These are phyloP conservation scores for Lophiotrema nucula DNA, from an alignment of 495 filamentous ascomycete species.

Conservation along the genomic window DNA sequence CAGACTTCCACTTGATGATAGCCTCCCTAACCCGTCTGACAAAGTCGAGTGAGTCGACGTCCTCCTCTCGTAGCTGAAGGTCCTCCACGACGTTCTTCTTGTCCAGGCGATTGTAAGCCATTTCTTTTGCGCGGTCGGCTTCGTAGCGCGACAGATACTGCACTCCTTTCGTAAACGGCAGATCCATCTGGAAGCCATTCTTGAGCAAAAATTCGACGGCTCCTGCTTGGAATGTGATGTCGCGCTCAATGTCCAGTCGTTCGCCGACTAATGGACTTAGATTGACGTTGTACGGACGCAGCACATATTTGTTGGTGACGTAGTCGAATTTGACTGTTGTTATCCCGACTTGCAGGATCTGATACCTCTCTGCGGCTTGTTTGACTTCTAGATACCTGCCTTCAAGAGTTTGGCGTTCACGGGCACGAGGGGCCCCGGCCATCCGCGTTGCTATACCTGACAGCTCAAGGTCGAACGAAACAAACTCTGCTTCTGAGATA, in stretches of 20 bases:
- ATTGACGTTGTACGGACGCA: slow-evolving; percentile 68
- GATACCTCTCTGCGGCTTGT: slow-evolving; percentile 65
- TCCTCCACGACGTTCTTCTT: slow-evolving; percentile 44
- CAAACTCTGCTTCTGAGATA: slow-evolving; percentile 62
- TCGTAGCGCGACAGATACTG: slow-evolving; percentile 70
- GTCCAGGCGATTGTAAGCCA: slow-evolving; percentile 39
- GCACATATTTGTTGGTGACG: slow-evolving; percentile 54
- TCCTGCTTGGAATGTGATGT: slow-evolving; percentile 53
- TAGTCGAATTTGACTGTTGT: slow-evolving; percentile 61
- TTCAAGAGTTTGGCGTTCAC: slow-evolving; percentile 48
- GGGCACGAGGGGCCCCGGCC: slow-evolving; percentile 13
- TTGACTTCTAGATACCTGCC: slow-evolving; percentile 66
- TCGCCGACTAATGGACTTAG: slow-evolving; percentile 55
- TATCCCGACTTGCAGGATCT: slow-evolving; percentile 74
- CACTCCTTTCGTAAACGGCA: slow-evolving; percentile 58
- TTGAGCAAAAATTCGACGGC: slow-evolving; percentile 63
- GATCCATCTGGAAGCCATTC: slow-evolving; percentile 62
- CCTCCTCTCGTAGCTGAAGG: slow-evolving; percentile 53
- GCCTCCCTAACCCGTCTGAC: slow-evolving; percentile 48
- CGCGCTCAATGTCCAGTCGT: slow-evolving; percentile 53
- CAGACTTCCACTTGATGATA: slow-evolving; percentile 52
- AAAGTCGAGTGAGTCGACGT: slow-evolving; percentile 57
- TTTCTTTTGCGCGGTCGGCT: slow-evolving; percentile 47
- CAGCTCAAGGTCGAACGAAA: slow-evolving; percentile 74
- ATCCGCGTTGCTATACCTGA: slow-evolving; percentile 58